A percentile compares a stretch with the other conserved stretches of the same genome.
Evolutionary conservation across 1,284 basidiomycete species (phyloP).

Genomic region (Apiotrichum gracile): DNA sequence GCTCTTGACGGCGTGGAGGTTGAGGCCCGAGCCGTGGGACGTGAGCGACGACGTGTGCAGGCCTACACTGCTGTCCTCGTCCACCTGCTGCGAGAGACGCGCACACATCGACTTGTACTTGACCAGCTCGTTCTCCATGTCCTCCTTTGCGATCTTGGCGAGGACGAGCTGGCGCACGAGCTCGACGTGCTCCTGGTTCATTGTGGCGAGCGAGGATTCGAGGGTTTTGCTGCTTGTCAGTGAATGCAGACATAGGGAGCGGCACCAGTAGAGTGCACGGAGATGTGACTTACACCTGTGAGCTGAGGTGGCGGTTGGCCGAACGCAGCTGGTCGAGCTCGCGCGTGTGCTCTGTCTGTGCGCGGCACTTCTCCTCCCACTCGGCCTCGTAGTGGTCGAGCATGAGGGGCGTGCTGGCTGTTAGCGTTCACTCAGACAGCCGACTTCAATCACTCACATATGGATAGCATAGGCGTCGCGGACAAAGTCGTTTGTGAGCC

Average conservation of each 20-base stretch:
- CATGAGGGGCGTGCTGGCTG: slow-evolving; percentile 69
- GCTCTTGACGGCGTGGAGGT: not conserved
- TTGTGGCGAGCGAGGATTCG: slow-evolving; percentile 66
- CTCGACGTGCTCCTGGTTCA: slow-evolving; percentile 51
- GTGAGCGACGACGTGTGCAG: not conserved
- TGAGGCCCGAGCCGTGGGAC: not conserved
- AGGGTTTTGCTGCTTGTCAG: slow-evolving; percentile 60
- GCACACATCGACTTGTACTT: slow-evolving; percentile 82
- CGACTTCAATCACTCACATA: slow-evolving; percentile 50
- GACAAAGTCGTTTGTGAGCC: slow-evolving; percentile 74
- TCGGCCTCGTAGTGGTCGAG: slow-evolving; percentile 80
- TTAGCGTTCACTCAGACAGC: not conserved
- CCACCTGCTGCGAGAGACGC: slow-evolving; percentile 5
- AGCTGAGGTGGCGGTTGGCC: slow-evolving; percentile 66
- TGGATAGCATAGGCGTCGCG: slow-evolving; percentile 72
- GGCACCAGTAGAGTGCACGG: not conserved
- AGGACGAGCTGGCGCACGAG: slow-evolving; percentile 80
- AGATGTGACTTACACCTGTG: slow-evolving; percentile 63
- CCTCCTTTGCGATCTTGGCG: slow-evolving; percentile 76
- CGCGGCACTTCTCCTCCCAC: slow-evolving; percentile 65
- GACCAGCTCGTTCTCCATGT: slow-evolving; percentile 82
- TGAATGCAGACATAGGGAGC: not conserved
- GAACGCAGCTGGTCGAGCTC: slow-evolving; percentile 75
- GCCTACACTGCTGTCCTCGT: slow-evolving; percentile 3
- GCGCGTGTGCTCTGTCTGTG: slow-evolving; percentile 68